Evolutionary conservation across 164 flowering plant species (phyloP), one percentile per base, ranked within the genome.

Genomic region (Berberis thunbergii): DNA sequence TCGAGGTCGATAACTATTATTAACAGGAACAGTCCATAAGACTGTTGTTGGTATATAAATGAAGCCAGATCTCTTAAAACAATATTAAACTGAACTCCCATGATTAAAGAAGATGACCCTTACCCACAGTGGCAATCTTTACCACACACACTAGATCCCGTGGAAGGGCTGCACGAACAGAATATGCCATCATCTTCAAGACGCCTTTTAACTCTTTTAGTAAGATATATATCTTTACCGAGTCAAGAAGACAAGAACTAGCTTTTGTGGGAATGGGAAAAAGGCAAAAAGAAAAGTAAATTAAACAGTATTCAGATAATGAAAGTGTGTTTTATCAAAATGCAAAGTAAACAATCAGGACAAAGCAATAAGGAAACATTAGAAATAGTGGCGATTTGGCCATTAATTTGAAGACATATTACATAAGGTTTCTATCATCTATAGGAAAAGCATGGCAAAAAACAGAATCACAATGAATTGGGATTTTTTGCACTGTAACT

Each of bases 91-190:
- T 3, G 52, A 60, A 48, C 57, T 45, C 26, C 43, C 62, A 49
- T 43, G n/a, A 61, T 63, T 58, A 12, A 50, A 41, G 13, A 60
- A 45, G 41, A 41, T 1, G 49, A 64, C 13, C 39, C 93, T 81
- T 82, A 95, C 99, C 97, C 94, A 74, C 99, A 95, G 7, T 80
- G 96, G 76, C 99, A 95, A 75, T 91, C 97, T 79, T 78, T 84
- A 62, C 78, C 90, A 75, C 99, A 95, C 6, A 82, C 91, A 71
- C 64, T 72, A 70, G 86, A 80, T 41, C 79, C 90, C 2, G 74
- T 65, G 11, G 86, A 67, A 44, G 83, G 64, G 65, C 72, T 75
- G 71, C 99, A 95, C 45, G 97, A 89, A 72, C 99, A 95, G 70
- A 89, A 91, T 69, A 89, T 91, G 61, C 97, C 99, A 82, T 95